Conservation (phyloP, 2,329 filamentous ascomycete species). For the Colletotrichum sp. region DNA sequence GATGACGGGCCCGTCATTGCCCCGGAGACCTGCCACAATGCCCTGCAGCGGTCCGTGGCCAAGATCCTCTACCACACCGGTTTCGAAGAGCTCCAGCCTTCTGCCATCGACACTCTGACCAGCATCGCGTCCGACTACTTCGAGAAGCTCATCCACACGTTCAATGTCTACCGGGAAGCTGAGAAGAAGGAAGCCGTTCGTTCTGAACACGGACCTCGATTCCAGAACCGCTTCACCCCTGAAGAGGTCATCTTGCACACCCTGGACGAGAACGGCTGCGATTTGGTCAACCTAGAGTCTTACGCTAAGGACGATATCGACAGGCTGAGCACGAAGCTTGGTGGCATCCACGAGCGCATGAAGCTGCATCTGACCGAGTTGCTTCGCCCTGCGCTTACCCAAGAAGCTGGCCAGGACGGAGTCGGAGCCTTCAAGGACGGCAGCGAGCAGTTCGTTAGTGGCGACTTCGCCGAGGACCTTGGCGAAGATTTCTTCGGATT, state of each 20-base stretch:
- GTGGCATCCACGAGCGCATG: conserved; percentile 91
- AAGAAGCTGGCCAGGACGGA: conserved; percentile 79
- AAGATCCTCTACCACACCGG: conserved; percentile 96
- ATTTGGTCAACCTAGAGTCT: conserved; percentile 78
- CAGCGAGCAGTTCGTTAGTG: conserved; percentile 94
- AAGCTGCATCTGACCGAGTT: conserved; percentile 92
- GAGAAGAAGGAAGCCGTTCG: conserved; percentile 70
- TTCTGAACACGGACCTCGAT: conserved; percentile 44
- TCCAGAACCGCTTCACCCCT: conserved; percentile 72
- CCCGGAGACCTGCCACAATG: conserved; percentile 78
- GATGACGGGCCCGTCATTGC: conserved; percentile 90
- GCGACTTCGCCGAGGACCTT: conserved; percentile 96
- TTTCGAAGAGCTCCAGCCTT: conserved; percentile 96
- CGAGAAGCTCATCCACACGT: conserved; percentile 76
- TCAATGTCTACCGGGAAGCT: conserved; percentile 82
- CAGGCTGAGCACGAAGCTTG: conserved; percentile 77
- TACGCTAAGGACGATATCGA: conserved; percentile 97
- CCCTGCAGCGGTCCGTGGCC: conserved; percentile 86
- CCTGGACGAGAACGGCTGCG: conserved; percentile 81
- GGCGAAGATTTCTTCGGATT: conserved; percentile 99
- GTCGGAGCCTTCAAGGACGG: conserved; percentile 93
- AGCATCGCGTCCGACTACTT: conserved; percentile 92
- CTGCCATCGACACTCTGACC: conserved; percentile 87
- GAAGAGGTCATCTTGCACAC: conserved; percentile 91
- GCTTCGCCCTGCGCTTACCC: conserved; percentile 81